phyloP scores from a whole-genome alignment of 2,329 filamentous ascomycete species.

The Ascochyta rabiei region DNA sequence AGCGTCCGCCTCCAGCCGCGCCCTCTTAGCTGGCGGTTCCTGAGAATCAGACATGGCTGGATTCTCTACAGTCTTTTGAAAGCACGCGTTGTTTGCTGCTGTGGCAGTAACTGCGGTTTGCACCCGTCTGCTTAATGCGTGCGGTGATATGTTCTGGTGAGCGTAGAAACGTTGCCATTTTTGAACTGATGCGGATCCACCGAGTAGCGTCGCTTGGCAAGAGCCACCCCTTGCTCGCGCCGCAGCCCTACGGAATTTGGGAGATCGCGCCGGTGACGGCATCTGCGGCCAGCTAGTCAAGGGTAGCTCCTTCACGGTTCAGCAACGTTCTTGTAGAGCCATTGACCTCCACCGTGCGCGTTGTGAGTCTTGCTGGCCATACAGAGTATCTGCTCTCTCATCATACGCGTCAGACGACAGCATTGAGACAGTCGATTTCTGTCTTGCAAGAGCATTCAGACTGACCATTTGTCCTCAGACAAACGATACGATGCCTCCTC shows the following conservation, averaged over 20 bases:
- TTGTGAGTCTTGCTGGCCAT: constrained; percentile 24
- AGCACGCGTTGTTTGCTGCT: constrained; percentile 33
- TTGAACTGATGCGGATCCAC: constrained; percentile 24
- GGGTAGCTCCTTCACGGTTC: constrained; percentile 10
- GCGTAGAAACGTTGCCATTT: constrained; percentile 35
- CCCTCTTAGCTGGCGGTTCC: constrained; percentile 51
- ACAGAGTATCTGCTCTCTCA: background rate
- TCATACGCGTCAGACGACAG: background rate
- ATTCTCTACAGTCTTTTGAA: constrained; percentile 33
- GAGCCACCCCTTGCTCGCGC: constrained; percentile 10
- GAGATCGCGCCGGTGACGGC: constrained; percentile 17
- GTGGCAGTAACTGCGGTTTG: constrained; percentile 37
- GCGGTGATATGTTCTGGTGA: constrained; percentile 31
- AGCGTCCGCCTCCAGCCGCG: constrained; percentile 47
- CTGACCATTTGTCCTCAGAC: constrained; percentile 8
- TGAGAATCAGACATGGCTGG: constrained; percentile 43
- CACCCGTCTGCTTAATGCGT: constrained; percentile 35
- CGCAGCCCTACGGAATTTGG: constrained; percentile 29
- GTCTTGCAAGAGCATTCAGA: constrained; percentile 24
- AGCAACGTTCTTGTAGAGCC: constrained; percentile 1
- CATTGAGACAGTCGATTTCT: background rate
- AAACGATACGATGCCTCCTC: constrained; percentile 11
- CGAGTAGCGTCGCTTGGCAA: constrained; percentile 28
- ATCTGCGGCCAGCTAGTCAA: constrained; percentile 10
- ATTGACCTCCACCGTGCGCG: constrained; percentile 1